Evolutionary conservation across 164 flowering plant species (phyloP).

Genomic region (Vitis vinifera): ASM3070453v1 NC_081807.1:10682001-10682500

Average conservation of each 20-base stretch:
- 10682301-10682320: background rate
- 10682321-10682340: background rate
- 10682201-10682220: too few relatives aligned
- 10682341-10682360: background rate
- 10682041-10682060: background rate
- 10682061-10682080: slow-evolving; percentile 8
- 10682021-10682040: slow-evolving; percentile 1
- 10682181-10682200: background rate
- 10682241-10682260: too few relatives aligned
- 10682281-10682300: too few relatives aligned
- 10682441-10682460: slow-evolving; percentile 55
- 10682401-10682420: too few relatives aligned
- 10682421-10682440: too few relatives aligned
- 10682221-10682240: too few relatives aligned
- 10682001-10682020: slow-evolving; percentile 25
- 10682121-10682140: background rate
- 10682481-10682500: slow-evolving; percentile 74
- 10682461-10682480: slow-evolving; percentile 63
- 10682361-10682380: background rate
- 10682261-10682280: too few relatives aligned
- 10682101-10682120: slow-evolving; percentile 17
- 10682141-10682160: background rate
- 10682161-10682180: background rate
- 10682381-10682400: background rate
- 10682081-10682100: background rate